Evolutionary conservation across 192 early-diverging fungal species (phyloP).

Genomic region (Endogone sp.): DNA sequence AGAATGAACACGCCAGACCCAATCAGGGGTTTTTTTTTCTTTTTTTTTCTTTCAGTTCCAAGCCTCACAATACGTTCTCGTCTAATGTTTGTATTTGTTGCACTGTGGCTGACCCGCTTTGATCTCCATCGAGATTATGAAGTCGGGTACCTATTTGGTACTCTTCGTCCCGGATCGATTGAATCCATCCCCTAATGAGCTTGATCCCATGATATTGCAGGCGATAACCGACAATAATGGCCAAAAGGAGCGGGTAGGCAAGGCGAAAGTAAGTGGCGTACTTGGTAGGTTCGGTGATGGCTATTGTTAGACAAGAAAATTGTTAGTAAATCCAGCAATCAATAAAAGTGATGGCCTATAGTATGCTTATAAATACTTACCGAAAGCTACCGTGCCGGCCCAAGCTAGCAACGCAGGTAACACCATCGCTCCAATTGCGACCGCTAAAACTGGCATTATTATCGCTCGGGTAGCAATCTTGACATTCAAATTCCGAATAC

Average conservation of each 20-base stretch:
- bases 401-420: conserved; percentile 10
- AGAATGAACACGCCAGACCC: no score
- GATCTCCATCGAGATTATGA: conserved; percentile 66
- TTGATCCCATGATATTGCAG: conserved; percentile 20
- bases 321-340: no score
- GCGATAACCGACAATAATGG: conserved; percentile 22
- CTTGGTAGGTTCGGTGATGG: conserved; percentile 12
- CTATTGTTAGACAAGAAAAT: conserved; percentile 6
- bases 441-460: conserved; percentile 22
- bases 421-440: not conserved
- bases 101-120: not conserved
- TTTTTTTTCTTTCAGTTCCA: not conserved
- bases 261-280: conserved; percentile 21
- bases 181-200: conserved; percentile 67
- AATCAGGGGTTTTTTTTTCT: no score
- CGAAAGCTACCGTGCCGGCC: conserved; percentile 2
- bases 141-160: conserved; percentile 83
- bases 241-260: conserved; percentile 37
- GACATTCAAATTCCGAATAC: not conserved
- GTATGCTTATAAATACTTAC: no score
- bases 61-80: not conserved
- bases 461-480: not conserved
- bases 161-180: conserved; percentile 73
- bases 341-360: no score
- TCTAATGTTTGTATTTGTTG: not conserved